These are phyloP conservation scores for Fraxinus cuspidata DNA, from an alignment of 257 asterid genomes.

Conservation along the genomic window DNA sequence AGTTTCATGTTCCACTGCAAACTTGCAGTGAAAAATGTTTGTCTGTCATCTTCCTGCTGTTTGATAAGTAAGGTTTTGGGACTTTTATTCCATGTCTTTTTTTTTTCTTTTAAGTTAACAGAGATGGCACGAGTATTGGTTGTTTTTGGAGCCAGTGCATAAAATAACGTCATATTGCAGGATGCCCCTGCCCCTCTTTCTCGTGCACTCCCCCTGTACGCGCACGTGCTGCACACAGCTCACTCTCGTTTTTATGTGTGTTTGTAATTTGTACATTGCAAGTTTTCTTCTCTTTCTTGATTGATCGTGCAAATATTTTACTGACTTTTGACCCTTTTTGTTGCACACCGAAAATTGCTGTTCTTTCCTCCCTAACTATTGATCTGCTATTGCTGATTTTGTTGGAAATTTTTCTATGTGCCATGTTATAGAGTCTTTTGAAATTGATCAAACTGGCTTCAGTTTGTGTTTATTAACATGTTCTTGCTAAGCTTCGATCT, in stretches of 20 bases:
- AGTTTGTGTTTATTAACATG: slow-evolving; percentile 8
- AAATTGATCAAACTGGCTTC: background rate
- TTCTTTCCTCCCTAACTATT: slow-evolving; percentile 2
- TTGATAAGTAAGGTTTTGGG: background rate
- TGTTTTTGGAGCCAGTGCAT: background rate
- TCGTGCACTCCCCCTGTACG: background rate
- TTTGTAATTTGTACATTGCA: background rate
- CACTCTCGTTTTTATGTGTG: background rate
- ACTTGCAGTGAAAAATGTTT: slow-evolving; percentile 11
- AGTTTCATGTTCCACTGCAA: slow-evolving; percentile 1
- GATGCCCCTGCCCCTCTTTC: background rate
- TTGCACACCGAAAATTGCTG: slow-evolving; percentile 9
- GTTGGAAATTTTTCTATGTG: background rate
- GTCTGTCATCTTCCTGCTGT: slow-evolving; percentile 11
- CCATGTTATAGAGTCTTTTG: background rate
- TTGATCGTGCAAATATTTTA: background rate
- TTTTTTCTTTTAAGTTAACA: background rate
- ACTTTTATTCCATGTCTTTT: background rate
- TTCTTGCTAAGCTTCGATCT: background rate
- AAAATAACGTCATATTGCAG: background rate
- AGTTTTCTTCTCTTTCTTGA: background rate
- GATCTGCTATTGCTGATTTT: slow-evolving; percentile 7
- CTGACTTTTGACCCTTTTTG: background rate
- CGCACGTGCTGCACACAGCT: background rate
- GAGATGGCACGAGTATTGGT: background rate